Base-by-base conservation (phyloP, 2,329 filamentous ascomycete genomes). In the Trichoderma gracile region DNA sequence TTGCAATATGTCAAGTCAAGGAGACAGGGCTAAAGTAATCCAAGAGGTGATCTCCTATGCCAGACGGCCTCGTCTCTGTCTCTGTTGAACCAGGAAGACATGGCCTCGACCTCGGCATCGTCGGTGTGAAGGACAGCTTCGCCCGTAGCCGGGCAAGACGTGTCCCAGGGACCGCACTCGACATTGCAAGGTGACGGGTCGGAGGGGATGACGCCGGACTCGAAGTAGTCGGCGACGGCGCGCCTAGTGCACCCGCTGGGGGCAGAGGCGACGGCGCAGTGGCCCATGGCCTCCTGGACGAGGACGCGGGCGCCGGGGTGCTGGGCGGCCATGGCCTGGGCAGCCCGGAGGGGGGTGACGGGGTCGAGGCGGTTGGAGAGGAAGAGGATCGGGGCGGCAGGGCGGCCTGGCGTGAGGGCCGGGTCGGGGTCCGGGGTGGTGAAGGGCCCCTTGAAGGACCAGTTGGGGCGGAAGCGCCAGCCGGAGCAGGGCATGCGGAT, bases 341-440 rank as follows among this genome's bases (percentile, higher is more conserved):
- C 80, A 76, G 65, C 75, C 57, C 55, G 53, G 43, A 79, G 67
- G 5, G 81, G 81, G 27, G 81, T 83, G 12, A 81, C 78, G 14
- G 81, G 81, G 63, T 83, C 81, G 7, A 78, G 73, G 6, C 73
- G 67, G 60, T 78, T 79, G 12, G 76, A 74, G 3, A 82, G 66
- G 69, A 81, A 81, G 30, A 83, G 69, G 27, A 82, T 66, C 4
- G 81, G 80, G 4, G 77, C 77, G 0, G 71, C 71, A 0, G 81
- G 80, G 45, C 68, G 73, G 8, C 72, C 77, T 14, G 67, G 66
- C 2, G 67, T 63, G 2, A 70, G n/a, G 27, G 67, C 42, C 9
- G 74, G 55, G 17, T 72, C 67, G 3, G 70, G 43, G 33, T 65
- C 15, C 1, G 74, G 74, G 1, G 72, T 73, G 5, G 68, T 70